These are phyloP conservation scores for Helicostylum pulchrum DNA, from an alignment of 192 early-diverging fungal genomes.

Conservation along the genomic window DNA sequence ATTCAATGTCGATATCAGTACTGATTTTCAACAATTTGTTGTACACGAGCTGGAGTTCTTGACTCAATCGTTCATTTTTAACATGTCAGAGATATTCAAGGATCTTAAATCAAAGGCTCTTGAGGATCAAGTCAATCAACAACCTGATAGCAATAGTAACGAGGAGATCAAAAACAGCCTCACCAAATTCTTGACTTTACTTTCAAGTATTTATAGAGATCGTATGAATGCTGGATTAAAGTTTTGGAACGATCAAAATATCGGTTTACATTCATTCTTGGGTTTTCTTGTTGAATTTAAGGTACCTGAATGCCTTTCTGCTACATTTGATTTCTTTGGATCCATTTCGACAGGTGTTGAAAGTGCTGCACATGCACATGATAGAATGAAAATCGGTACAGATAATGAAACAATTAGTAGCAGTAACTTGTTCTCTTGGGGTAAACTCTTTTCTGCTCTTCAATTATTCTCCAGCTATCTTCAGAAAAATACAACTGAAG, in stretches of 20 bases:
- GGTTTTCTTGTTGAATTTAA: conserved; percentile 60
- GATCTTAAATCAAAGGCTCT: conserved; percentile 66
- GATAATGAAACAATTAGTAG: conserved; percentile 32
- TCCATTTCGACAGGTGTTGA: conserved; percentile 75
- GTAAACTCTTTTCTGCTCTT: conserved; percentile 70
- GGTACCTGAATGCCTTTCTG: conserved; percentile 58
- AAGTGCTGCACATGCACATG: conserved; percentile 60
- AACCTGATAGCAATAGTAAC: not conserved
- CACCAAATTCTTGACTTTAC: conserved; percentile 67
- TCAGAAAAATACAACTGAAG: conserved; percentile 38
- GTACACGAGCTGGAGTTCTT: conserved; percentile 44
- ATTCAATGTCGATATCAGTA: conserved; percentile 10
- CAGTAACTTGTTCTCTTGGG: conserved; percentile 72
- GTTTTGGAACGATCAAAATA: conserved; percentile 61
- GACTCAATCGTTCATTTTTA: conserved; percentile 49
- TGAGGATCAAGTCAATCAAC: conserved; percentile 37
- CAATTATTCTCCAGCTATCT: conserved; percentile 60
- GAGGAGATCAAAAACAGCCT: conserved; percentile 13
- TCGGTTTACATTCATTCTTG: conserved; percentile 59
- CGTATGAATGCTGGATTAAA: conserved; percentile 71
- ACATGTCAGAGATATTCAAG: conserved; percentile 57
- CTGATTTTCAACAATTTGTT: conserved; percentile 25
- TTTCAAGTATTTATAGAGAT: conserved; percentile 70
- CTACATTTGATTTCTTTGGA: conserved; percentile 80
- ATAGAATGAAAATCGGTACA: conserved; percentile 49